phyloP scores from a whole-genome alignment of 441 rosid genomes.

The Brassica balearica region DNA sequence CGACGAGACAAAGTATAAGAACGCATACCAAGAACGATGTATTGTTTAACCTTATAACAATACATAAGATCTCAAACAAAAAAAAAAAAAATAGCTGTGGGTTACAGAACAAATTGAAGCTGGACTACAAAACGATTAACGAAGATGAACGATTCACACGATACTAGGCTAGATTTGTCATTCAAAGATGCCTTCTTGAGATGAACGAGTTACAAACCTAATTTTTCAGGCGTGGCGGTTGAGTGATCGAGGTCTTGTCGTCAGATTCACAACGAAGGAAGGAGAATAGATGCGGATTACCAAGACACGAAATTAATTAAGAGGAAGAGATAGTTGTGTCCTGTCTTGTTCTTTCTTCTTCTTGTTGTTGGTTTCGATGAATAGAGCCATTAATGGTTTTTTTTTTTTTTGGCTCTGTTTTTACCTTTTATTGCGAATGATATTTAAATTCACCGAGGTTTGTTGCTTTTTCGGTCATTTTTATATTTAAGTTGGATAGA shows the following conservation, averaged over 20 bases:
- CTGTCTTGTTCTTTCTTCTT: not conserved
- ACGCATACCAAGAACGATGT: not conserved
- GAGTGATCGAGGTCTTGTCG: slow-evolving; percentile 2
- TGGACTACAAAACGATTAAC: not conserved
- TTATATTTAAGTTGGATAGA: no score
- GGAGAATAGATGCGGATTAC: slow-evolving; percentile 22
- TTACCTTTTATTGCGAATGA: no score
- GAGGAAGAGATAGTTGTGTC: not conserved
- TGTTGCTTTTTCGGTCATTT: no score
- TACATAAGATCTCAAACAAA: slow-evolving; percentile 12
- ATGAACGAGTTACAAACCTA: not conserved
- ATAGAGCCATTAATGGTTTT: no score
- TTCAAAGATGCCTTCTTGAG: not conserved
- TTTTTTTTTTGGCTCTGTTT: no score
- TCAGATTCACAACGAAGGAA: slow-evolving; percentile 31
- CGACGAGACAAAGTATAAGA: not conserved
- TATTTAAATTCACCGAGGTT: no score
- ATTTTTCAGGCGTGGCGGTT: slow-evolving; percentile 15
- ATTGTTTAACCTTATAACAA: not conserved
- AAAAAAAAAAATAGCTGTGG: not conserved
- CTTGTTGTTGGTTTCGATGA: not conserved
- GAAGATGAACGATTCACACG: slow-evolving; percentile 12
- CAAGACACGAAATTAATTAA: slow-evolving; percentile 25
- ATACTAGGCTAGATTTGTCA: slow-evolving; percentile 16
- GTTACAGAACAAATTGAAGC: slow-evolving; percentile 4